Evolutionary conservation across 352 stramenopile genomes (phyloP).

Genomic region (Globisporangium rhizosaccharum): DNA sequence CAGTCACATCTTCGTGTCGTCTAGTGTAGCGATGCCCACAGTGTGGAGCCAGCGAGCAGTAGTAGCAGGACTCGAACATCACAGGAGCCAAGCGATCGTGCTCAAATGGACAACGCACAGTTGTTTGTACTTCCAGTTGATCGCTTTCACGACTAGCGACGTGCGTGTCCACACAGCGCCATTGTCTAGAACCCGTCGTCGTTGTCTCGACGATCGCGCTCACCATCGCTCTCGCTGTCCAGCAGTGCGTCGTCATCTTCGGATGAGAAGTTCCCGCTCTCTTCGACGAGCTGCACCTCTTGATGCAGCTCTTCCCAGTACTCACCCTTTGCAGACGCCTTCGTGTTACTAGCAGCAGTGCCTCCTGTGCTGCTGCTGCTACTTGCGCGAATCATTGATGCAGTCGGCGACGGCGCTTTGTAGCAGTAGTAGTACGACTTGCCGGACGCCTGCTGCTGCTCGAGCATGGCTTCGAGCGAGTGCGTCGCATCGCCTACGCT

Average conservation of each 20-base stretch:
- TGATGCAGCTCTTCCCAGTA: slow-evolving; percentile 74
- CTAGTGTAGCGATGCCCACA: neutral
- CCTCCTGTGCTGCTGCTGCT: neutral
- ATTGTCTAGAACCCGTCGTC: slow-evolving; percentile 7
- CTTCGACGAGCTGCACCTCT: slow-evolving; percentile 68
- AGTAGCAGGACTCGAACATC: neutral
- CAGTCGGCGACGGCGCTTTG: slow-evolving; percentile 19
- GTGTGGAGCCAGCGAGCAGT: neutral
- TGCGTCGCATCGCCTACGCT: neutral
- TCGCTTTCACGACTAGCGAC: too few species aligned
- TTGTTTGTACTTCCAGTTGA: too few species aligned
- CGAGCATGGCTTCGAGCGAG: slow-evolving; percentile 25
- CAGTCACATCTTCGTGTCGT: too few species aligned
- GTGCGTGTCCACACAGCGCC: neutral
- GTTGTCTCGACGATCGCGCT: neutral
- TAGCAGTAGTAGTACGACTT: slow-evolving; percentile 16
- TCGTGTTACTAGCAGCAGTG: neutral
- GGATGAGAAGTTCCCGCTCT: slow-evolving; percentile 65
- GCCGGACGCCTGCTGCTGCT: slow-evolving; percentile 26
- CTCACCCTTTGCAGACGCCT: slow-evolving; percentile 3
- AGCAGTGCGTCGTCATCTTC: slow-evolving; percentile 28
- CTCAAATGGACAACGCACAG: too few species aligned
- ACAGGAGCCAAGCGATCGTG: too few species aligned
- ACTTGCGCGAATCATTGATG: neutral
- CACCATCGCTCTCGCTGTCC: neutral